phyloP scores from a whole-genome alignment of 495 filamentous ascomycete species.

The Penicillium steckii region DNA sequence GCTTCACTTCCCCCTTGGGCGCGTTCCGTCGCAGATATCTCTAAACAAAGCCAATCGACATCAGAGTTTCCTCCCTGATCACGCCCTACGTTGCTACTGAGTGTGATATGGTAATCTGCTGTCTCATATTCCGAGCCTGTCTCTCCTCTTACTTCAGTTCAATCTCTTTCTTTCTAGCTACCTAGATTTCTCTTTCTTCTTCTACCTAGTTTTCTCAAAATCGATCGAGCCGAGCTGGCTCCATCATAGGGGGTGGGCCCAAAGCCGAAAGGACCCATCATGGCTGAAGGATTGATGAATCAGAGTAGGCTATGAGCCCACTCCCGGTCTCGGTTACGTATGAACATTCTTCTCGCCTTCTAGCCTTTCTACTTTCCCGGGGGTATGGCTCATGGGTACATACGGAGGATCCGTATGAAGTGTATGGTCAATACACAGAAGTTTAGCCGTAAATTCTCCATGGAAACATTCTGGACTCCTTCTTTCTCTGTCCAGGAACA shows the following conservation, averaged over 20 bases:
- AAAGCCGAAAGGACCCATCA: neutral
- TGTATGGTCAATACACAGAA: neutral
- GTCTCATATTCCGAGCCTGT: neutral
- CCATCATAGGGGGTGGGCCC: slow-evolving; percentile 23
- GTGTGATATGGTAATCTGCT: slow-evolving; percentile 1
- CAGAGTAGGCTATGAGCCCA: slow-evolving; percentile 20
- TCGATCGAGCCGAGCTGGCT: slow-evolving; percentile 14
- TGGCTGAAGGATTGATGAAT: slow-evolving; percentile 5
- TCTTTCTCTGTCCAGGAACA: slow-evolving; percentile 10
- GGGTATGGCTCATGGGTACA: slow-evolving; percentile 15
- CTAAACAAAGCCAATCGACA: slow-evolving; percentile 16
- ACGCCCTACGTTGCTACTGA: neutral
- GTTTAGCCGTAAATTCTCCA: slow-evolving; percentile 5
- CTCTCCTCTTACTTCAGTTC: neutral
- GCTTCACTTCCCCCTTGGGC: neutral
- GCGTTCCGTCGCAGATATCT: slow-evolving; percentile 7
- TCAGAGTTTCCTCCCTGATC: neutral
- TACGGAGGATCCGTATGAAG: slow-evolving; percentile 1
- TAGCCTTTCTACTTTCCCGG: slow-evolving; percentile 35
- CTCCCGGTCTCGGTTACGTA: slow-evolving; percentile 38
- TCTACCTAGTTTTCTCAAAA: slow-evolving; percentile 2
- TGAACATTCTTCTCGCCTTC: slow-evolving; percentile 41
- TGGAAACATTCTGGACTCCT: slow-evolving; percentile 22
- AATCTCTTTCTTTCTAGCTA: neutral
- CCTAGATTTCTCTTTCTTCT: neutral